These are phyloP conservation scores for Gamarada debralockiae DNA, from an alignment of 495 filamentous ascomycete species.

Conservation along the genomic window DNA sequence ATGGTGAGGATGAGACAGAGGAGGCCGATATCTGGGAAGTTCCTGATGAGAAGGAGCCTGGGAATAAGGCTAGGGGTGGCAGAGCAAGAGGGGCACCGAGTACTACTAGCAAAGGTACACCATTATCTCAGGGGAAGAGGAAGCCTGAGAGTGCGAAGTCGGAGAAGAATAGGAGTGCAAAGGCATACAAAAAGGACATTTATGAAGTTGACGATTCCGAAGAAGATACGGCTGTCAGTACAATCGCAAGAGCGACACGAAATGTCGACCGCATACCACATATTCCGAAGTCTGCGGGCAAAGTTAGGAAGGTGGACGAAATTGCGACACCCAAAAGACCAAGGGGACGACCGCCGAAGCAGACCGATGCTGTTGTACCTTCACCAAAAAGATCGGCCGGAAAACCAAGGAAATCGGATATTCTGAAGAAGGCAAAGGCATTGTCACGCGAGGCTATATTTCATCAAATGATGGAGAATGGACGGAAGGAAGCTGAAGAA, in stretches of 20 bases:
- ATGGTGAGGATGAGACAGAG: not conserved
- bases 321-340: not conserved
- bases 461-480: conserved; percentile 5
- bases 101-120: too few relatives aligned
- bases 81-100: too few relatives aligned
- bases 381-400: not conserved
- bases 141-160: not conserved
- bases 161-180: not conserved
- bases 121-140: not conserved
- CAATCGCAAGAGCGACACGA: not conserved
- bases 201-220: not conserved
- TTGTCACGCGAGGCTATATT: conserved; percentile 14
- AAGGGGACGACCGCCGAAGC: not conserved
- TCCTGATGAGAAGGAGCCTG: not conserved
- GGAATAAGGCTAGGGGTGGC: too few relatives aligned
- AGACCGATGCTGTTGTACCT: not conserved
- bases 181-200: not conserved
- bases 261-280: not conserved
- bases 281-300: not conserved
- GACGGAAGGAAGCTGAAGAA: conserved; percentile 4
- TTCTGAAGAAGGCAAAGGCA: conserved; percentile 16
- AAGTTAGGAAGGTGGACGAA: not conserved
- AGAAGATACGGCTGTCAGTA: not conserved
- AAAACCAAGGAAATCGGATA: conserved; percentile 10
- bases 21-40: conserved; percentile 10